Conservation (phyloP, 2,329 filamentous ascomycete genomes). For the Cryphonectria naterciae region DNA sequence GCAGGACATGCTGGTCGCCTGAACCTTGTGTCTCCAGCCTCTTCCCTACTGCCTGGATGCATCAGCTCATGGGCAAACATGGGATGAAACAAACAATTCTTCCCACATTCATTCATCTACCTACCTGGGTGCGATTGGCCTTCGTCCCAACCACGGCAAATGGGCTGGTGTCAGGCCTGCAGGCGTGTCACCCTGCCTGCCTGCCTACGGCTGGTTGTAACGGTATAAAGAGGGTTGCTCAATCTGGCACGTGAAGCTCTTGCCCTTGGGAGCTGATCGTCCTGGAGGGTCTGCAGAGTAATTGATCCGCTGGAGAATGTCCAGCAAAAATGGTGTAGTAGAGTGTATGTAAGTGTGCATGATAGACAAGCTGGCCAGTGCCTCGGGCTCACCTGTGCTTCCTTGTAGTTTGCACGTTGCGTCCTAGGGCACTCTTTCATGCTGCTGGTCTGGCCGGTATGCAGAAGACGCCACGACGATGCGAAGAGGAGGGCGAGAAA, state of each 20-base stretch:
- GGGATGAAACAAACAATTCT: conserved; percentile 30
- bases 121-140: background rate
- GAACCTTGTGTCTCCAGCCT: conserved; percentile 21
- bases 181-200: conserved; percentile 14
- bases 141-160: background rate
- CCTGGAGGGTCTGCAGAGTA: background rate
- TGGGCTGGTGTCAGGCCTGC: conserved; percentile 10
- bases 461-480: background rate
- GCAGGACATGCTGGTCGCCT: conserved; percentile 14
- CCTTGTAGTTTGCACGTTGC: background rate
- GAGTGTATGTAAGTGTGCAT: background rate
- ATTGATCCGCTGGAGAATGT: background rate
- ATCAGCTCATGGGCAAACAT: conserved; percentile 27
- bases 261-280: background rate
- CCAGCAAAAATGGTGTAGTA: background rate
- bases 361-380: background rate
- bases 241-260: background rate
- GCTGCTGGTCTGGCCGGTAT: background rate
- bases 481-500: background rate
- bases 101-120: conserved; percentile 9
- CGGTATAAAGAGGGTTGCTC: background rate
- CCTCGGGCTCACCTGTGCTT: background rate
- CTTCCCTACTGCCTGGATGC: conserved; percentile 24
- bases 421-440: background rate
- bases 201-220: background rate